These are phyloP conservation scores for Acacia acuminata DNA, from an alignment of 306 rosid genomes.

Conservation along the genomic window DNA sequence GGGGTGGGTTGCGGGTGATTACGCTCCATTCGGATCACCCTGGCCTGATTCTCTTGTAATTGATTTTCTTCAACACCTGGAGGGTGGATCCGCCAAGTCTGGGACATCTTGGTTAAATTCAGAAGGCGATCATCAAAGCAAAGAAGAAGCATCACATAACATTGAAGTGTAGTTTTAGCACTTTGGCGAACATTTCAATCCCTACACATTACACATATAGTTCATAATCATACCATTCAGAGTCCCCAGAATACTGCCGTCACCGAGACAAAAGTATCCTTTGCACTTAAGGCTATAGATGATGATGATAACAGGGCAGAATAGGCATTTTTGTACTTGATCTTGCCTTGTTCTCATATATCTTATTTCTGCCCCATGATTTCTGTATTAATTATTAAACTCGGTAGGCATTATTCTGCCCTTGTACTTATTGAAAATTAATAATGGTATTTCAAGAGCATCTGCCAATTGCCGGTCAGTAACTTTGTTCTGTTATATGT, in stretches of 20 bases:
- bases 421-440: no score
- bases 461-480: not conserved
- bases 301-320: not conserved
- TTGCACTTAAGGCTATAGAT: not conserved
- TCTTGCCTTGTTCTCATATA: not conserved
- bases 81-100: slow-evolving; percentile 40
- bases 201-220: not conserved
- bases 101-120: slow-evolving; percentile 15
- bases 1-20: slow-evolving; percentile 94
- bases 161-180: slow-evolving; percentile 41
- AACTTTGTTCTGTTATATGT: no score
- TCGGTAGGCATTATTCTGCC: not conserved
- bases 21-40: slow-evolving; percentile 81
- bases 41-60: slow-evolving; percentile 88
- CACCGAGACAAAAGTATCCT: not conserved
- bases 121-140: slow-evolving; percentile 5
- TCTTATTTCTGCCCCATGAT: not conserved
- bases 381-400: not conserved
- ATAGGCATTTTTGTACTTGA: no score
- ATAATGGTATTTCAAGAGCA: not conserved
- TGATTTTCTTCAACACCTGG: slow-evolving; percentile 77
- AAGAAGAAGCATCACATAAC: slow-evolving; percentile 31
- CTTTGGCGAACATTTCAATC: not conserved
- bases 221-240: not conserved
- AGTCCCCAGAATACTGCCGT: not conserved